Percentiles rank a stretch among this genome's conserved stretches.
Conservation (phyloP, 2,329 filamentous ascomycete species). For the Colletotrichum nymphaeae region DNA sequence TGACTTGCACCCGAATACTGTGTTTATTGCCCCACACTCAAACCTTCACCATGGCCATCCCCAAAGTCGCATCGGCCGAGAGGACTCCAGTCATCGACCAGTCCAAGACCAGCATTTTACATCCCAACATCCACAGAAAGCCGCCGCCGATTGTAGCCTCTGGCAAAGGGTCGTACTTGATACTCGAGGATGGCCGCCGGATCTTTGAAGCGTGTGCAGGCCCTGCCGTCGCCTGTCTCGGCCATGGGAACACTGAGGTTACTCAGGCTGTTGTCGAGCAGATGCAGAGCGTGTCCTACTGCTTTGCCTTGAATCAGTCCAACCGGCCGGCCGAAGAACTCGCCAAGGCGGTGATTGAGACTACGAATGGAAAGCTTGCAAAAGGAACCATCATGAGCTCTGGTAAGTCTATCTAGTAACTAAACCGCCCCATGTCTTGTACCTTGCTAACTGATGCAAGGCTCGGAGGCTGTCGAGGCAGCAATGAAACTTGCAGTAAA, state of each 20-base stretch:
- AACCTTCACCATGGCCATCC: background rate
- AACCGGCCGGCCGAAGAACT: slow-evolving; percentile 55
- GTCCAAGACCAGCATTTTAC: background rate
- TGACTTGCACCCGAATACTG: background rate
- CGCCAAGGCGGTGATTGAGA: slow-evolving; percentile 48
- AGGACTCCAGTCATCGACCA: background rate
- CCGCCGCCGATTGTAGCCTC: background rate
- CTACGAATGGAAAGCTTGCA: background rate
- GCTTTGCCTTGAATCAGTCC: slow-evolving; percentile 44
- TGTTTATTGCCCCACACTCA: background rate
- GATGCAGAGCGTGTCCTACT: slow-evolving; percentile 40
- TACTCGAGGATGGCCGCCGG: slow-evolving; percentile 44
- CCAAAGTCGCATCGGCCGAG: background rate
- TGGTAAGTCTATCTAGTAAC: slow-evolving; percentile 46
- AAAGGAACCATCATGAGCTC: slow-evolving; percentile 47
- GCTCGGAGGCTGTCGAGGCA: slow-evolving; percentile 54
- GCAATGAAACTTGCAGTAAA: slow-evolving; percentile 60
- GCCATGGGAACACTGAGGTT: slow-evolving; percentile 42
- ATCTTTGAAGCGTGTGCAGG: slow-evolving; percentile 49
- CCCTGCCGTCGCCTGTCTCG: slow-evolving; percentile 46
- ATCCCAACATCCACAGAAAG: background rate
- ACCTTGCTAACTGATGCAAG: slow-evolving; percentile 24
- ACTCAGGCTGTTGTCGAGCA: slow-evolving; percentile 42
- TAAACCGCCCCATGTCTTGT: slow-evolving; percentile 5
- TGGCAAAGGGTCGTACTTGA: slow-evolving; percentile 38